phyloP scores from a whole-genome alignment of 139 green algal species.

The Volvox reticuliferus region DNA sequence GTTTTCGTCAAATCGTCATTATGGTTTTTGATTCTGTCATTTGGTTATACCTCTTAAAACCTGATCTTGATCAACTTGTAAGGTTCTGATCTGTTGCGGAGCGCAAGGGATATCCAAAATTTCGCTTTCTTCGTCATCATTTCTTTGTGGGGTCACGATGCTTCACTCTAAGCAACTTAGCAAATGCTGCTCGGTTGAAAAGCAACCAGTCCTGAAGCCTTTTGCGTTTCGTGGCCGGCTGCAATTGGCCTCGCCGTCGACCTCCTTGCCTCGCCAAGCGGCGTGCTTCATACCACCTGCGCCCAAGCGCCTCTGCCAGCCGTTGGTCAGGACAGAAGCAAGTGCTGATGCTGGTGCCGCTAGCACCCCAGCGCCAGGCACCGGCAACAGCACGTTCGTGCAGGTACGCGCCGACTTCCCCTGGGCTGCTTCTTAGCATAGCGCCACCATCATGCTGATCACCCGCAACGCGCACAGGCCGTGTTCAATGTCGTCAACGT shows the following conservation, averaged over 20 bases:
- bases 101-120: too few species aligned
- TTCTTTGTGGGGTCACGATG: not conserved
- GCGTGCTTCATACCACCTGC: not conserved
- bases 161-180: slow-evolving; percentile 8
- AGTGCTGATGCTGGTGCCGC: slow-evolving; percentile 18
- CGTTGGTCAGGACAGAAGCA: not conserved
- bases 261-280: not conserved
- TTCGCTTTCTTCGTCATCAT: too few species aligned
- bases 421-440: not conserved
- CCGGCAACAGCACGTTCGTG: slow-evolving; percentile 33
- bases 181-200: not conserved
- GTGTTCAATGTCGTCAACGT: slow-evolving; percentile 77
- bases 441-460: not conserved
- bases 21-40: too few species aligned
- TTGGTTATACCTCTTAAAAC: too few species aligned
- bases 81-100: too few species aligned
- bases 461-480: not conserved
- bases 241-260: not conserved
- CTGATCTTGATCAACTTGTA: too few species aligned
- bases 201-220: not conserved
- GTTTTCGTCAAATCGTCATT: too few species aligned
- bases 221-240: not conserved
- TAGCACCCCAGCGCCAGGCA: not conserved
- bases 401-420: slow-evolving; percentile 4
- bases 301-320: not conserved